phyloP scores from a whole-genome alignment of 495 filamentous ascomycete species.

The Jackrogersella multiformis region DNA sequence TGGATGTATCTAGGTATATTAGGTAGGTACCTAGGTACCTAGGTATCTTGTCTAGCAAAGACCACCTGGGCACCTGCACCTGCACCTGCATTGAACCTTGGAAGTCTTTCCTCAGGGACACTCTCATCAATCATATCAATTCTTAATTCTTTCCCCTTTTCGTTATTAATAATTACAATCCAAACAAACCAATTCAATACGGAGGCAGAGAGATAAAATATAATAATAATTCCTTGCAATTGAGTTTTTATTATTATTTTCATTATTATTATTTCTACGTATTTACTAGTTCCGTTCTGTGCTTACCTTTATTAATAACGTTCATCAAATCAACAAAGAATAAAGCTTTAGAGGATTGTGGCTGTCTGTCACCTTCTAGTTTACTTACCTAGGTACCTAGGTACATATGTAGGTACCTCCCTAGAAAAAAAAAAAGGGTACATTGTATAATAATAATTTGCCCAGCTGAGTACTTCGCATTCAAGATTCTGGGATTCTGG shows the following conservation, averaged over 20 bases:
- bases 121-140: neutral
- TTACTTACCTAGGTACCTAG: no score
- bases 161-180: conserved; percentile 7
- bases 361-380: no score
- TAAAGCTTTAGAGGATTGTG: no score
- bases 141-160: conserved; percentile 18
- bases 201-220: neutral
- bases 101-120: conserved; percentile 11
- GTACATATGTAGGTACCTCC: no score
- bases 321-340: neutral
- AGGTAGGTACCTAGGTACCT: conserved; percentile 4
- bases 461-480: neutral
- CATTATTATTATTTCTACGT: neutral
- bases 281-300: neutral
- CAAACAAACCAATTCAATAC: neutral
- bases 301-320: neutral
- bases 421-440: neutral
- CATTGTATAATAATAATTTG: neutral
- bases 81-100: conserved; percentile 3
- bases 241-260: neutral
- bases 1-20: neutral
- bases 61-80: no score
- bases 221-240: conserved; percentile 3
- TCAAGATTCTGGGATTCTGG: no score
- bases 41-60: neutral